phyloP scores from a whole-genome alignment of 2,329 filamentous ascomycete species.

The Setomelanomma holmii region DNA sequence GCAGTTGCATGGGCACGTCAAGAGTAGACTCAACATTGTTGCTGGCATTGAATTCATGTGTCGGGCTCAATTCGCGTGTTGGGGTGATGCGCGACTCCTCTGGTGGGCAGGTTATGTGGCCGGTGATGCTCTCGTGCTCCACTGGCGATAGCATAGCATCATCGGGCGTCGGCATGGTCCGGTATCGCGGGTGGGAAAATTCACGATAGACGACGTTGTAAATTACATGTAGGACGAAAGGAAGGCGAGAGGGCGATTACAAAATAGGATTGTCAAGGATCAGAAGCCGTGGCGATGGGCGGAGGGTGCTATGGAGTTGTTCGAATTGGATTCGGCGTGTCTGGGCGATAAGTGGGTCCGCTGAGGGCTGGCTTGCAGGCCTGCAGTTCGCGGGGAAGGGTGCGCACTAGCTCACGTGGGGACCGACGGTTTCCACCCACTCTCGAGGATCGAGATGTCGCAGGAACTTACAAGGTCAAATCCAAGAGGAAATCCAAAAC shows the following conservation, averaged over 20 bases:
- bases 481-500: no score
- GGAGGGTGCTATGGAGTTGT: constrained; percentile 12
- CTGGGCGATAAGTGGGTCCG: constrained; percentile 11
- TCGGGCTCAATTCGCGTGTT: constrained; percentile 41
- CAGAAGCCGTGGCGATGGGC: constrained; percentile 16
- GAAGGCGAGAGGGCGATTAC: constrained; percentile 10
- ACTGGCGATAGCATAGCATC: constrained; percentile 49
- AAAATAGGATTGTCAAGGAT: constrained; percentile 12
- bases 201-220: constrained; percentile 23
- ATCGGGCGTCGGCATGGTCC: constrained; percentile 60
- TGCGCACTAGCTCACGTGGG: constrained; percentile 32
- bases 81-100: constrained; percentile 47
- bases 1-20: constrained; percentile 38
- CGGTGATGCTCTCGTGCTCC: constrained; percentile 53
- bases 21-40: constrained; percentile 22
- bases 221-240: constrained; percentile 27
- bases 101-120: constrained; percentile 59
- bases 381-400: constrained; percentile 32
- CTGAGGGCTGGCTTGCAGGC: constrained; percentile 11
- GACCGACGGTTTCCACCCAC: no score
- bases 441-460: no score
- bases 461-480: no score
- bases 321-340: constrained; percentile 23
- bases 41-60: constrained; percentile 22
- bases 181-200: constrained; percentile 33